A percentile compares a stretch with the other conserved stretches of the same genome.
These are phyloP conservation scores for Patellifolia procumbens DNA, from an alignment of 179 eudicot genomes.

Conservation along the genomic window DNA sequence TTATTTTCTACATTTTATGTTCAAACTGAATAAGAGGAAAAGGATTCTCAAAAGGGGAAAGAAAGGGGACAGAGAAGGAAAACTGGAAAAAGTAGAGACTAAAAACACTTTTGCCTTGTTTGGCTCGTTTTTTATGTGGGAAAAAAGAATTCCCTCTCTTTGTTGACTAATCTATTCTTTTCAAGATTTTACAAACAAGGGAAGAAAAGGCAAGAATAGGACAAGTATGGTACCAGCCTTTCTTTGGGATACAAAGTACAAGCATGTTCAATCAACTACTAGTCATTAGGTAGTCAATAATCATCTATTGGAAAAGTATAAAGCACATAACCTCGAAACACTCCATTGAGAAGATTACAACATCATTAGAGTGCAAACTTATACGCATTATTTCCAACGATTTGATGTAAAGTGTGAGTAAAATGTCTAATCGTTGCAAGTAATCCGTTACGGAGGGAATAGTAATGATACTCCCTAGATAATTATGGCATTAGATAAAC, in stretches of 20 bases:
- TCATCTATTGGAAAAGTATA: too few relatives aligned
- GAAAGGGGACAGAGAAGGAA: slow-evolving; percentile 24
- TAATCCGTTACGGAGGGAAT: too few relatives aligned
- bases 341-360: background rate
- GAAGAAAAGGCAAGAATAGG: background rate
- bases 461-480: too few relatives aligned
- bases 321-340: background rate
- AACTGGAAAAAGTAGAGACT: slow-evolving; percentile 21
- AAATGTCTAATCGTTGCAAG: too few relatives aligned
- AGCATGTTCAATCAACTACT: slow-evolving; percentile 6
- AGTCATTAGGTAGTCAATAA: too few relatives aligned
- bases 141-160: slow-evolving; percentile 24
- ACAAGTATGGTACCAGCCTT: background rate
- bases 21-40: slow-evolving; percentile 29
- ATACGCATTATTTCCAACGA: too few relatives aligned
- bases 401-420: too few relatives aligned
- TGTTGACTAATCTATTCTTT: slow-evolving; percentile 23
- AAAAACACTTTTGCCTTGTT: slow-evolving; percentile 25
- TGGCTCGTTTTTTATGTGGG: slow-evolving; percentile 10
- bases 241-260: background rate
- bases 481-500: too few relatives aligned
- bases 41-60: slow-evolving; percentile 11
- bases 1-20: slow-evolving; percentile 1
- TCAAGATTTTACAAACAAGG: slow-evolving; percentile 10
- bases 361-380: background rate